Base-by-base conservation (phyloP, 441 rosid genomes). In the Geranium incanum region DNA sequence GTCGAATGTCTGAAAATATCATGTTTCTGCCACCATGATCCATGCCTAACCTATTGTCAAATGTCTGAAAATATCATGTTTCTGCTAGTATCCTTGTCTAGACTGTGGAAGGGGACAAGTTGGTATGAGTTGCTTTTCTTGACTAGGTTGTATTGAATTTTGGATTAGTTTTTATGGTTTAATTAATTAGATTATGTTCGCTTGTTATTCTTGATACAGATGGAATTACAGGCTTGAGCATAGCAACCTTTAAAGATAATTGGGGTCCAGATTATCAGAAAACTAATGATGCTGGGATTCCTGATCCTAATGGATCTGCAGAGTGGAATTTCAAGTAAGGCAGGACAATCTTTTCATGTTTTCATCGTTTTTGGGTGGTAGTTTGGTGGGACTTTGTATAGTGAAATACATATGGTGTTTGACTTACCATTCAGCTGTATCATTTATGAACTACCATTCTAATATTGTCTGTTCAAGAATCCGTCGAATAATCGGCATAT, bases 321-420 rank as follows among this genome's bases (percentile, higher is more conserved):
- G 60, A 68, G 5, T 76, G 79, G 79, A 76, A 36, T 66, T 76
- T 76, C 76, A 72, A 76, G 79, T 76, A 72, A 72, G 76, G 23
- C 68, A 41, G 21, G 39, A 28, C 2, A 28, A 12, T 68, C 41
- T 16, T 15, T 57, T 18, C 8, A n/a, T 33, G 36, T 19, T 5
- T n/a, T n/a, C n/a, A n/a, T n/a, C n/a, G 11, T 70, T 36, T 55
- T 50, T 4, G 19, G 18, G 9, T 59, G 11, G 16, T 6, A 5
- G 1, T 28, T 28, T 28, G 33, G 33, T 28, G 33, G n/a, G n/a
- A n/a, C n/a, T n/a, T n/a, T n/a, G n/a, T n/a, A n/a, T n/a, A n/a
- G n/a, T n/a, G 4, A 52, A 37, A 37, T 37, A 5, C 39, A 37
- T 37, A 2, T 37, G 39, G 39, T 37, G 39, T 52, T 57, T 55